Evolutionary conservation across 108 stramenopile species (phyloP).

Genomic region (Skeletonema marinoi): DNA sequence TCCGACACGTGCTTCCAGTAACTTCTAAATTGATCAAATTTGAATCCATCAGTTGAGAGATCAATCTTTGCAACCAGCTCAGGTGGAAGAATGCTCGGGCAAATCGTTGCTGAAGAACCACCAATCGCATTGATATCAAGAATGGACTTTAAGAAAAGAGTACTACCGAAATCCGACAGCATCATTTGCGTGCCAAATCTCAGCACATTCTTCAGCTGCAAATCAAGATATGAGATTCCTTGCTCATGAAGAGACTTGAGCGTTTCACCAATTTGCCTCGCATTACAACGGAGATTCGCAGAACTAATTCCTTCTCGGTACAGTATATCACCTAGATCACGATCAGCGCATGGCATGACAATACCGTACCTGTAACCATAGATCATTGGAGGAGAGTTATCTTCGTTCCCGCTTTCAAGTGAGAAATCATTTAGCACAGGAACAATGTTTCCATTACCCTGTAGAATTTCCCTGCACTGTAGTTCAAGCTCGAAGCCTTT

Average conservation of each 20-base stretch:
- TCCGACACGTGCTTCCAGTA: slow-evolving; percentile 32
- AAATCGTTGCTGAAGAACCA: slow-evolving; percentile 60
- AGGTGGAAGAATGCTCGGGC: slow-evolving; percentile 39
- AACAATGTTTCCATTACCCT: slow-evolving; percentile 33
- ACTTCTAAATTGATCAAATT: slow-evolving; percentile 11
- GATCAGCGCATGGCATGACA: slow-evolving; percentile 62
- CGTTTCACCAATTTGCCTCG: slow-evolving; percentile 48
- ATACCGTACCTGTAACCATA: slow-evolving; percentile 60
- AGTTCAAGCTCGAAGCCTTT: slow-evolving; percentile 61
- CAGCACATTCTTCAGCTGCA: slow-evolving; percentile 34
- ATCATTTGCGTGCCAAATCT: slow-evolving; percentile 10
- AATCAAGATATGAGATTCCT: slow-evolving; percentile 31
- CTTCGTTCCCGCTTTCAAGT: slow-evolving; percentile 32
- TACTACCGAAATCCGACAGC: slow-evolving; percentile 51
- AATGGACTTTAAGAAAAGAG: slow-evolving; percentile 53
- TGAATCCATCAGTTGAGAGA: slow-evolving; percentile 2
- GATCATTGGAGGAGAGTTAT: slow-evolving; percentile 46
- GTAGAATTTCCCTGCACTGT: slow-evolving; percentile 46
- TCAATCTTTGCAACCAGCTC: slow-evolving; percentile 39
- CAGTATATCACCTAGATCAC: slow-evolving; percentile 53
- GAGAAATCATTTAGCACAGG: slow-evolving; percentile 44
- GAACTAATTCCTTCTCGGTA: slow-evolving; percentile 30
- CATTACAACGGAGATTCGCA: slow-evolving; percentile 30
- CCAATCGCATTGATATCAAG: slow-evolving; percentile 39
- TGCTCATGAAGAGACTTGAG: slow-evolving; percentile 63